A percentile compares a stretch with the other conserved stretches of the same genome.
These are phyloP conservation scores for Aspergillus fijiensis DNA, from an alignment of 2,329 filamentous ascomycete species.

Conservation along the genomic window DNA sequence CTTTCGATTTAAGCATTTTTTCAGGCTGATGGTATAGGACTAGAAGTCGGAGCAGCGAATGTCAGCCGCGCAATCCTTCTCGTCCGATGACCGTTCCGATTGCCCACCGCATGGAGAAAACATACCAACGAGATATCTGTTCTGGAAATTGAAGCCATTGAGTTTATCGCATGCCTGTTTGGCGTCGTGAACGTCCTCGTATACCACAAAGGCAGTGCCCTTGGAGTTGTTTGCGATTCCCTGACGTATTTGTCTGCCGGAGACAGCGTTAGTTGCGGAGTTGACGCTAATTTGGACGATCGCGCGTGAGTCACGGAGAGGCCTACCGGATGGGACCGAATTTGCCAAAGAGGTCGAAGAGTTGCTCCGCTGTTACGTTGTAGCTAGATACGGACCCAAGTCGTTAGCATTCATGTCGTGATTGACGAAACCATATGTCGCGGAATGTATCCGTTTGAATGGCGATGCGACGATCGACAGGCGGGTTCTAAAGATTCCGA, in stretches of 20 bases:
- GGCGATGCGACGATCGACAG: conserved; percentile 5
- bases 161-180: conserved; percentile 99
- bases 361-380: conserved; percentile 96
- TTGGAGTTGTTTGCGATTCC: conserved; percentile 97
- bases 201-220: conserved; percentile 97
- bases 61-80: conserved; percentile 8
- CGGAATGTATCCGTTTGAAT: neutral
- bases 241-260: conserved; percentile 89
- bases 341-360: conserved; percentile 98
- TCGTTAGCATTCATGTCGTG: conserved; percentile 14
- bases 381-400: conserved; percentile 62
- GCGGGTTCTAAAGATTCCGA: conserved; percentile 1
- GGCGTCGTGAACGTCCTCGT: conserved; percentile 98
- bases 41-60: conserved; percentile 12
- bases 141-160: conserved; percentile 99
- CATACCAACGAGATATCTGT: conserved; percentile 95
- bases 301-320: conserved; percentile 15
- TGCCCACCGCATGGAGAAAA: conserved; percentile 26
- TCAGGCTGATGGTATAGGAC: conserved; percentile 76
- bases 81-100: too few relatives aligned
- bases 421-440: neutral
- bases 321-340: conserved; percentile 90
- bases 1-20: conserved; percentile 82
- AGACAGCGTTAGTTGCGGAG: conserved; percentile 7
- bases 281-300: neutral